Evolutionary conservation across 108 stramenopile species (phyloP), one percentile per base, ranked within the genome.

Genomic region (Chaetoceros tenuissimus): DNA sequence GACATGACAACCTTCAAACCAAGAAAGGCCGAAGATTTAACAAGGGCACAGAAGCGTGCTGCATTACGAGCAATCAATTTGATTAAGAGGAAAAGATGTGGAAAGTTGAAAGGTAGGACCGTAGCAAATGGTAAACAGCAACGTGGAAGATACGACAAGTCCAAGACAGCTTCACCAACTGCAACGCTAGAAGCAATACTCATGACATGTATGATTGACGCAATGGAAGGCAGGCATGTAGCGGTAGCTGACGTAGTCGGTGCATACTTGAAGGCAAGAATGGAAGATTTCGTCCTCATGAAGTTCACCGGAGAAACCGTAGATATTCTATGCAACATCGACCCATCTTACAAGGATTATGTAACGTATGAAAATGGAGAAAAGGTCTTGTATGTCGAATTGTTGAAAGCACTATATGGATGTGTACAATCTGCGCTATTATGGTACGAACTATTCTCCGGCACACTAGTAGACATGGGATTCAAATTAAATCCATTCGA

Each of bases 401-500:
- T 62, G 19, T 2, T n/a, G 3, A 62, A 62, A 31, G 55, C 34
- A 25, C 25, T 60, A 1, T 53, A 60, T 23, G 59, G 59, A 2
- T 60, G 13, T 44, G 43, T 44, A 17, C 43, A n/a, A n/a, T n/a
- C n/a, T n/a, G n/a, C n/a, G n/a, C n/a, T n/a, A n/a, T n/a, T n/a
- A n/a, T n/a, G n/a, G n/a, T n/a, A 50, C n/a, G n/a, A n/a, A n/a
- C n/a, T n/a, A 10, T 44, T 17, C 8, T 20, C 50, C 8, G 50
- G 19, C n/a, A 51, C 50, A 10, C 40, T 63, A 0, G 16, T 31
- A n/a, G 50, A 51, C 20, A 17, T 19, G 28, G 78, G 73, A 21
- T 79, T 72, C 50, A 47, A 30, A 7, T 16, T 66, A 1, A 79
- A 79, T 51, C 69, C 73, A 17, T 74, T 72, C 56, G 70, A 79